Conservation (phyloP, 306 rosid genomes). For the Bauhinia variegata region DNA sequence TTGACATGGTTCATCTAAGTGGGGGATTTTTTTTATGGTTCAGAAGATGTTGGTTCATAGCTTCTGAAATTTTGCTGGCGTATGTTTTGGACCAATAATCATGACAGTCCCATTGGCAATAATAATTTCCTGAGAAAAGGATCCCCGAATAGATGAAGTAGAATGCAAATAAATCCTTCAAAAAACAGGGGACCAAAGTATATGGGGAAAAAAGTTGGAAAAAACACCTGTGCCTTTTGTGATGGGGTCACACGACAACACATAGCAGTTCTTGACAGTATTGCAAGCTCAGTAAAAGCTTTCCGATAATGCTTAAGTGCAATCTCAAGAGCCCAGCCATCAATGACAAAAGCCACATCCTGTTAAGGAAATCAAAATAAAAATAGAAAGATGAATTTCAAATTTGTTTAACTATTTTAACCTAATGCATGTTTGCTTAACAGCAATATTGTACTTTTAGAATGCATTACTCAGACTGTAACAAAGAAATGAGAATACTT, state of each 20-base stretch:
- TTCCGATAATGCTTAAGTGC: slow-evolving; percentile 83
- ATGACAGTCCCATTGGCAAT: neutral
- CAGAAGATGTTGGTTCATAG: neutral
- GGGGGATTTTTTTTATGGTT: neutral
- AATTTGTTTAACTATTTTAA: slow-evolving; percentile 20
- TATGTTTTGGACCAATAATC: neutral
- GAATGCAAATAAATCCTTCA: too few relatives aligned
- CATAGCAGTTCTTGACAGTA: slow-evolving; percentile 95
- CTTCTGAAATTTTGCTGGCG: neutral
- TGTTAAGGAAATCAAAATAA: slow-evolving; percentile 36
- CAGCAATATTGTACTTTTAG: neutral
- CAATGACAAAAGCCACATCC: slow-evolving; percentile 96
- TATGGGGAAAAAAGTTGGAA: too few relatives aligned
- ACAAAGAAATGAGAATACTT: slow-evolving; percentile 3
- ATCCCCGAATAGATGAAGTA: too few relatives aligned
- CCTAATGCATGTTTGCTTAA: slow-evolving; percentile 1
- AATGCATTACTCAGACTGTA: neutral
- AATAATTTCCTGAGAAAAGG: too few relatives aligned
- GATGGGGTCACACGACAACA: slow-evolving; percentile 99
- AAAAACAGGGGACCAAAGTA: too few relatives aligned
- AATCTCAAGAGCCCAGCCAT: slow-evolving; percentile 99
- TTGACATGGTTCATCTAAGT: neutral
- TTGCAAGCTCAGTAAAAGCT: slow-evolving; percentile 93
- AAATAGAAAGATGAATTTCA: slow-evolving; percentile 24
- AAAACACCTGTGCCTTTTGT: slow-evolving; percentile 92